Evolutionary conservation across 352 stramenopile genomes (phyloP), one percentile per base, ranked within the genome.

Genomic region (Halophytophthora polymorphica): DNA sequence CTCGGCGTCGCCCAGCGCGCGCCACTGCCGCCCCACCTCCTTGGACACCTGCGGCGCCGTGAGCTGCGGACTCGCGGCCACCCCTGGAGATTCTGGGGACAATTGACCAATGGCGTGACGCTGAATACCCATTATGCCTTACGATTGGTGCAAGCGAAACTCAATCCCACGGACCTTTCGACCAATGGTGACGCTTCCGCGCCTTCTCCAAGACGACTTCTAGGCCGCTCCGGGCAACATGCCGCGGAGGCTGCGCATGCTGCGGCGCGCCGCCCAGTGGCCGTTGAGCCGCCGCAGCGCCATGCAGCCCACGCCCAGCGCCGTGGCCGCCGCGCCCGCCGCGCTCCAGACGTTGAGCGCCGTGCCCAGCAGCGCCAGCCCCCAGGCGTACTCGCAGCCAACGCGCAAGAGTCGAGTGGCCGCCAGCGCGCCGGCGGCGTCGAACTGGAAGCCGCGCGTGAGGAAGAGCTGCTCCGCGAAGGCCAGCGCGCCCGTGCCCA

Each of bases 401-500:
- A 86, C 70, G 50, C 79, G 60, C 25, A 86, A 42, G 41, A 85
- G 68, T 17, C 61, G 56, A 50, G 80, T 73, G 37, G 78, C 58
- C 21, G 75, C 71, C 11, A 80, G 61, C 23, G 74, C 64, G 28
- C 71, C 78, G 11, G 71, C 66, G 29, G 69, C 67, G 31, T 86
- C 78, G 41, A 80, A 70, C 61, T 89, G 75, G 54, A 86, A 83
- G 19, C 74, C 72, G 8, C 74, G 67, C 13, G 74, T 80, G 53
- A 89, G 67, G 42, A 72, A 83, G 14, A 85, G 52, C 61, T 84
- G 70, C 6, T 71, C 66, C 11, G 71, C 17, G 37, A 86, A 86
- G 7, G 68, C 61, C 12, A 85, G 46, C 6, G 57, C 41, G 2
- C 74, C 73, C 12, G 63, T 71, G 46, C 67, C 76, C 7, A 71